A percentile compares a stretch with the other conserved stretches of the same genome.
Conservation (phyloP, 352 stramenopile genomes). For the Phytophthora melonis region DNA sequence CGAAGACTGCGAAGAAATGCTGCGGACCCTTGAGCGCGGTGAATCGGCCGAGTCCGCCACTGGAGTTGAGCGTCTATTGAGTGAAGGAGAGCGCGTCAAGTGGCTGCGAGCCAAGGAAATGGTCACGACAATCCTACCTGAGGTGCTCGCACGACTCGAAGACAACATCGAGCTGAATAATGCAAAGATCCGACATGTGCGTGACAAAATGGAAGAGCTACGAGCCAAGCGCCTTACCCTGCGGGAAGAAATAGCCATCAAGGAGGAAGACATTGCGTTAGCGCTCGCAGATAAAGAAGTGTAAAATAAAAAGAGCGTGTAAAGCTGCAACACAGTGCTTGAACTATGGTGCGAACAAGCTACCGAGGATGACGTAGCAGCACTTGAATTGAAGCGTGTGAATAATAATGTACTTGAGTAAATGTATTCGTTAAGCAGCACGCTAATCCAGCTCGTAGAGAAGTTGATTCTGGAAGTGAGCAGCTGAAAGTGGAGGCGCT, state of each 20-base stretch:
- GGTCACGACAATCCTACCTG: conserved; percentile 58
- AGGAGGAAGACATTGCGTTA: conserved; percentile 71
- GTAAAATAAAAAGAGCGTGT: no score
- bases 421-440: no score
- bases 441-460: conserved; percentile 72
- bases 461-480: conserved; percentile 78
- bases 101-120: conserved; percentile 67
- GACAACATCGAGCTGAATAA: conserved; percentile 76
- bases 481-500: conserved; percentile 26
- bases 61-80: conserved; percentile 33
- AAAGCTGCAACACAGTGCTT: no score
- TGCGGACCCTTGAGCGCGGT: conserved; percentile 42
- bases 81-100: conserved; percentile 44
- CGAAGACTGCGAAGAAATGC: conserved; percentile 50
- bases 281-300: conserved; percentile 25
- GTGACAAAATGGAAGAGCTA: conserved; percentile 66
- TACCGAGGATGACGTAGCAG: no score
- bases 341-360: no score
- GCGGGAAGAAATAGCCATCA: conserved; percentile 64
- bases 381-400: no score
- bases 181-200: conserved; percentile 64
- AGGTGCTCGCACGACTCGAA: conserved; percentile 61
- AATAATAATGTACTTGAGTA: no score
- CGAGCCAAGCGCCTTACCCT: conserved; percentile 57
- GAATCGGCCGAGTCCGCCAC: not conserved